These are phyloP conservation scores for Salix brachista DNA, from an alignment of 345 rosid species.

Conservation along the genomic window DNA sequence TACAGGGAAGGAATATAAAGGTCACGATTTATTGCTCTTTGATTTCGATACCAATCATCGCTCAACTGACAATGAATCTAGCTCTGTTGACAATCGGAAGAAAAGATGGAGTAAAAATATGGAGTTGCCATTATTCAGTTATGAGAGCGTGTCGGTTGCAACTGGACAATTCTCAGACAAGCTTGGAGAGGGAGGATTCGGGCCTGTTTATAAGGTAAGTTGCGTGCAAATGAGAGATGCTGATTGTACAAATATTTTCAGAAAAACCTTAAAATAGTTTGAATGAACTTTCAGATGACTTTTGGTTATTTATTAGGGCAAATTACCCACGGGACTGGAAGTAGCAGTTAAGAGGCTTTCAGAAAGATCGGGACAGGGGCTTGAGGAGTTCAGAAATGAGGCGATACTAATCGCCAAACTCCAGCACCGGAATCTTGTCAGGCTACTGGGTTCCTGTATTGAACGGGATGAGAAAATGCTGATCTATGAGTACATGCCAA, in stretches of 20 bases:
- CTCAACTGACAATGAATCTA: neutral
- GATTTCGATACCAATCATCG: neutral
- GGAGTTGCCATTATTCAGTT: neutral
- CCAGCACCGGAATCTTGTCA: constrained; percentile 4
- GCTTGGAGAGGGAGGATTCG: neutral
- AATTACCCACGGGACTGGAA: neutral
- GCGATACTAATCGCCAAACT: neutral
- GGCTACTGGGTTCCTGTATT: neutral
- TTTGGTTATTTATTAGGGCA: neutral
- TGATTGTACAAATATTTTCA: too few species aligned
- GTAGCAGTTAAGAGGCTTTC: constrained; percentile 1
- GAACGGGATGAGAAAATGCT: neutral
- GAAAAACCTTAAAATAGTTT: too few species aligned
- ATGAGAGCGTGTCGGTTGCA: too few species aligned
- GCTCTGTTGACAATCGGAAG: neutral
- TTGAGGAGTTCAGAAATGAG: neutral
- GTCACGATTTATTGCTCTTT: neutral
- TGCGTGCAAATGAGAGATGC: too few species aligned
- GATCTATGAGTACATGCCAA: neutral
- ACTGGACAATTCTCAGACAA: neutral
- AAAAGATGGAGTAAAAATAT: neutral
- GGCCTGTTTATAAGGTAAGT: too few species aligned
- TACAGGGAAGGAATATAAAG: neutral
- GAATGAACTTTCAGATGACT: neutral
- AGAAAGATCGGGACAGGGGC: neutral